Base-by-base conservation (phyloP, 768 basidiomycete genomes). In the Termitomyces sp. region DNA sequence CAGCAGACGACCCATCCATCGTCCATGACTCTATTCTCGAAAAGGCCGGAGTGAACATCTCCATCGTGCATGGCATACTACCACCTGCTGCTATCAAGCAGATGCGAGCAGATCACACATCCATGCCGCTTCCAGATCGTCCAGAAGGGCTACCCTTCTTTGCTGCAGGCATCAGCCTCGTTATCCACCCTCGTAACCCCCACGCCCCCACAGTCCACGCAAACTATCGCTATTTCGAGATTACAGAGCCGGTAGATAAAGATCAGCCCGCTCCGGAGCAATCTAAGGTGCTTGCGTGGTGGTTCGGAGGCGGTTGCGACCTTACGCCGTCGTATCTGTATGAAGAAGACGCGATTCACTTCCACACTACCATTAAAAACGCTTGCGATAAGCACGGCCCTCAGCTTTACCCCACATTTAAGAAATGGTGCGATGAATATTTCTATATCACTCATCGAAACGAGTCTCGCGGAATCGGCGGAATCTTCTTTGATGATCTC, bases 151-250 rank as follows among this genome's bases (percentile, higher is more conserved):
- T 97, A 14, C 96, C 95, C 0, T 99, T 94, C 79, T 95, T 94
- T 66, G 95, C 91, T 14, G 90, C 90, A 0, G 96, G 97, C 0
- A 78, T 98, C 66, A 92, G 89, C 63, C 82, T 98, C 66, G 93
- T 99, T 65, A 80, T 98, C 18, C 96, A 99, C 70, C 96, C 96
- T 0, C 82, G 87, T 54, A 97, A 94, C 74, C 97, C 96, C 4
- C 85, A 92, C 66, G 88, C 91, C 16, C 94, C 97, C 9, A 98
- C 96, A 22, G 87, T 93, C 6, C 96, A 99, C 70, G 85, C 91
- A 58, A 99, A 99, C 71, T 97, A 95, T 66, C 91, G 97, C 55
- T 98, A 98, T 73, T 99, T 99, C 68, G 96, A 98, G 72, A 84
- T 97, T 62, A 87, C 86, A 2, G 83, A 88, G 61, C 73, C 75